A percentile compares a stretch with the other conserved stretches of the same genome.
phyloP scores from a whole-genome alignment of 1,284 basidiomycete genomes.

The Apiotrichum akiyoshidainum region DNA sequence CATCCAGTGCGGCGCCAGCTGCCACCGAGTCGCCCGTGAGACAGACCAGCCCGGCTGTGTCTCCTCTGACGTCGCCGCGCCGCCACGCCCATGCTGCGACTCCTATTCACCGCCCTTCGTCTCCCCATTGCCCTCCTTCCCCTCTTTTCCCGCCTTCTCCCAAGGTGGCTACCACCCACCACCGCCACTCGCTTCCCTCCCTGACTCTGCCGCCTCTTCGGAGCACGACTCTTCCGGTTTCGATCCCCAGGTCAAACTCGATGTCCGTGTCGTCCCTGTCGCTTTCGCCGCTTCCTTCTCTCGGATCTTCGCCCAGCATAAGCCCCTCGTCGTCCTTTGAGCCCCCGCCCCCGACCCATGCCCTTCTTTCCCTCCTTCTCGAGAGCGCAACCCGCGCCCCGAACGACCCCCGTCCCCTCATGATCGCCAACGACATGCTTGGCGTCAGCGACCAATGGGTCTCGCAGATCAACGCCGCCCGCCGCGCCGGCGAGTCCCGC shows the following conservation, averaged over 20 bases:
- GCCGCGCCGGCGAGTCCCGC: not conserved
- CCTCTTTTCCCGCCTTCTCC: slow-evolving; percentile 2
- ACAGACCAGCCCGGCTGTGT: not conserved
- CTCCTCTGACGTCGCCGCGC: not conserved
- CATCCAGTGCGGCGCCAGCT: not conserved
- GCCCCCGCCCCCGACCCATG: not conserved
- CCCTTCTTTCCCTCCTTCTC: not conserved
- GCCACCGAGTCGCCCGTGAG: not conserved
- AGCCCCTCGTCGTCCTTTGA: not conserved
- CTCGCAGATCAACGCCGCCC: not conserved
- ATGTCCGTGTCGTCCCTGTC: not conserved
- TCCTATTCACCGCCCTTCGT: not conserved
- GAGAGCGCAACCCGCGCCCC: slow-evolving; percentile 1
- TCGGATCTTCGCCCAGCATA: not conserved
- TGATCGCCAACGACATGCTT: slow-evolving; percentile 3
- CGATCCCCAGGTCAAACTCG: not conserved
- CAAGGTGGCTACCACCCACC: no score
- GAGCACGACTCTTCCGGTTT: not conserved
- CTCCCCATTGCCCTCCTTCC: not conserved
- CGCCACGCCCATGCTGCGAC: not conserved
- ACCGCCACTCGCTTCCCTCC: not conserved
- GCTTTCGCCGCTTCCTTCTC: not conserved
- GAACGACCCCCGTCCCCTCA: slow-evolving; percentile 1
- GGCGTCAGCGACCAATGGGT: slow-evolving; percentile 6
- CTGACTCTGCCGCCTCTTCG: not conserved